These are phyloP conservation scores for Mycena polygramma DNA, from an alignment of 768 basidiomycete genomes.

Conservation along the genomic window DNA sequence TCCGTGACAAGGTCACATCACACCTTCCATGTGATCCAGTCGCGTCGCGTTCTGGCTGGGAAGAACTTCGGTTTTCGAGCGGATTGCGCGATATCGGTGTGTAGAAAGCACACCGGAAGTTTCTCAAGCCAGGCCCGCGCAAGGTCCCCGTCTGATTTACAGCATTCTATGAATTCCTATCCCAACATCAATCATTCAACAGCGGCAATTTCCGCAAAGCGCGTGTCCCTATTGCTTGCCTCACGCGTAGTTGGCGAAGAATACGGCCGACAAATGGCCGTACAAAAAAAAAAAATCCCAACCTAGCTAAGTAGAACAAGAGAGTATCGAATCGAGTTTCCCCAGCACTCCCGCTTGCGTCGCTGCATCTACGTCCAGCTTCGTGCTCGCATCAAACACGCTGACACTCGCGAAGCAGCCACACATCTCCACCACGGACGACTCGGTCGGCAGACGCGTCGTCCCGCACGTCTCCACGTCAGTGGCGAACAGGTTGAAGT, in stretches of 20 bases:
- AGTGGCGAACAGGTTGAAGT: background rate
- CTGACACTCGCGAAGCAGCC: background rate
- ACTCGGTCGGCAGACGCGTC: background rate
- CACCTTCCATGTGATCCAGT: conserved; percentile 13
- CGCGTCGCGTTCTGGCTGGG: conserved; percentile 10
- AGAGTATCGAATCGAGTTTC: background rate
- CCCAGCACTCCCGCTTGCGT: background rate
- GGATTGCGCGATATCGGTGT: background rate
- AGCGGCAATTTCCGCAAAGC: no score
- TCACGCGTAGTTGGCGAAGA: no score
- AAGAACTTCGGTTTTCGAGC: background rate
- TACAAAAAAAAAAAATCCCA: no score
- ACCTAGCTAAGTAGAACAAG: background rate
- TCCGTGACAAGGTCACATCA: background rate
- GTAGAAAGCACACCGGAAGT: background rate
- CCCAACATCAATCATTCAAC: background rate
- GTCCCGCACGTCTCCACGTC: background rate
- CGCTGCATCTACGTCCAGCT: background rate
- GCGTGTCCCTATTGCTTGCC: no score
- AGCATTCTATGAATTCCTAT: background rate
- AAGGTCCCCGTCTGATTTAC: background rate
- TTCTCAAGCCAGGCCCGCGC: no score
- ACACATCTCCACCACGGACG: background rate
- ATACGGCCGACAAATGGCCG: no score
- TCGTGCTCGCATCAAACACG: background rate